Evolutionary conservation across 306 rosid genomes (phyloP), one percentile per base, ranked within the genome.

Genomic region (Quercus alba): DNA sequence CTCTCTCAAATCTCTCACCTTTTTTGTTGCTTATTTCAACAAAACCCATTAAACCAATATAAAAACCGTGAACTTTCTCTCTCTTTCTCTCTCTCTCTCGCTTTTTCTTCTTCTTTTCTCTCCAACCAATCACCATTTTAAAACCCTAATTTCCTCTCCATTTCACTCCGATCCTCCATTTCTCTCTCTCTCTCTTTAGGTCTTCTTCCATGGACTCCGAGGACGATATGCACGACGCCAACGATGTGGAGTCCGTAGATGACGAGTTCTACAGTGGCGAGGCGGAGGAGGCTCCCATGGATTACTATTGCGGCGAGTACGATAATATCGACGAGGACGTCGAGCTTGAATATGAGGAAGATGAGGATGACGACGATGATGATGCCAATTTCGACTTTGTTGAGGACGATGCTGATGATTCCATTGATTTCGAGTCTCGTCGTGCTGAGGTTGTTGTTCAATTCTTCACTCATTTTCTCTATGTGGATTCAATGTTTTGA

Each of bases 191-290:
- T 59, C 12, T 59, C 12, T 23, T 33, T 31, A 20, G 41, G 18
- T 64, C 71, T 28, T 64, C 71, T 12, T 64, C 73, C 6, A 94
- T 94, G 98, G 97, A 94, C 49, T 90, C 97, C 54, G 97, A 90
- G 38, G 97, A 94, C 56, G 97, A 94, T 85, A 89, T 92, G 93
- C 98, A 88, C 78, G 97, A 91, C 72, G 97, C 98, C 67, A 80
- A 91, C 78, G 97, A 92, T 64, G 46, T 87, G 3, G 97, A 91
- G 68, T 89, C 94, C 33, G 70, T 88, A 30, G 94, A 89, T 25
- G 97, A 94, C 12, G 97, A 89, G 81, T 92, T 88, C 87, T 92
- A 92, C 89, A 88, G 98, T 72, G 98, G 93, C 19, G 91, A 85
- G 18, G 80, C 87, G 10, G 95, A 90, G 26, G 91, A 86, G 28